Evolutionary conservation across 352 stramenopile species (phyloP).

Genomic region (Pythium oligandrum): DNA sequence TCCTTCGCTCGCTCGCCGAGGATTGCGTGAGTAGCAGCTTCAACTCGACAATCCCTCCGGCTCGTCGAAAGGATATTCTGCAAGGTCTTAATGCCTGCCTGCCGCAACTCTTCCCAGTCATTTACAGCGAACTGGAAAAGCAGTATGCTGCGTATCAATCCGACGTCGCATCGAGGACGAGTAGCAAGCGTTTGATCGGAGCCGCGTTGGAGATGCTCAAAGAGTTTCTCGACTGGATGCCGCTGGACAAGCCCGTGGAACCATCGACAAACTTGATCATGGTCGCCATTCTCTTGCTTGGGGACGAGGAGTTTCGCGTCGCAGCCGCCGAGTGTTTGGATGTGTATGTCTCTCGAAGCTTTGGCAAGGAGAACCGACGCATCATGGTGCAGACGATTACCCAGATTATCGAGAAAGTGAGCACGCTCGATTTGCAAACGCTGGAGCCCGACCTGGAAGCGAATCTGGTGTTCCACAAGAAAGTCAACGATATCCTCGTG

Average conservation of each 20-base stretch:
- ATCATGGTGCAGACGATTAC: conserved; percentile 61
- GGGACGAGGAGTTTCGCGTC: conserved; percentile 45
- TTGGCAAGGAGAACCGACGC: conserved; percentile 61
- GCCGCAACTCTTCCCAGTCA: conserved; percentile 54
- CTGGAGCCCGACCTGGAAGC: conserved; percentile 38
- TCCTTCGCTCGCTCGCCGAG: conserved; percentile 67
- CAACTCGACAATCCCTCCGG: conserved; percentile 71
- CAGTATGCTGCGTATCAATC: conserved; percentile 56
- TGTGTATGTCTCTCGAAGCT: conserved; percentile 58
- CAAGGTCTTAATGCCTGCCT: conserved; percentile 74
- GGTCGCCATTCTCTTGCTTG: conserved; percentile 54
- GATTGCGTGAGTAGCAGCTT: conserved; percentile 79
- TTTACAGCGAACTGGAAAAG: conserved; percentile 72
- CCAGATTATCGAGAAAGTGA: conserved; percentile 56
- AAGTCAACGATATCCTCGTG: conserved; percentile 73
- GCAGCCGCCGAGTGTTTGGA: conserved; percentile 64
- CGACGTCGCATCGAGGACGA: conserved; percentile 14
- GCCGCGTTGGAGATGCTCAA: conserved; percentile 67
- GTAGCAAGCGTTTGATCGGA: conserved; percentile 53
- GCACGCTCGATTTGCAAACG: conserved; percentile 33
- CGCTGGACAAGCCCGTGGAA: conserved; percentile 52
- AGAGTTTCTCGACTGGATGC: conserved; percentile 83
- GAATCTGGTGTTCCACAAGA: conserved; percentile 64
- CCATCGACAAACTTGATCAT: conserved; percentile 56
- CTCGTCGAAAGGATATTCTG: conserved; percentile 71